These are phyloP conservation scores for Aspergillus persii DNA, from an alignment of 2,329 filamentous ascomycete genomes.

Conservation along the genomic window DNA sequence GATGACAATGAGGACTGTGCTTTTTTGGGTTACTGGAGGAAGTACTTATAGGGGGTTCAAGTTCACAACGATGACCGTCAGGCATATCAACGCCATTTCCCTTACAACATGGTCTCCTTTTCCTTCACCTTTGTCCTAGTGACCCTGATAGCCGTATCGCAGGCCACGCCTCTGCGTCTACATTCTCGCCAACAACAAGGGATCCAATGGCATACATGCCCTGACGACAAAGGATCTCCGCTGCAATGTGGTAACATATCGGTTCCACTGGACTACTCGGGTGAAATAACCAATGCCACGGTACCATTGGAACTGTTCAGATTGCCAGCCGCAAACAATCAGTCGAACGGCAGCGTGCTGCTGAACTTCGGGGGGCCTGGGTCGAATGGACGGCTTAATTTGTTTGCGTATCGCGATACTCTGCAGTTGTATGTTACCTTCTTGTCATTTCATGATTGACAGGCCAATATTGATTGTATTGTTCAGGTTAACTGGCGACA, in stretches of 20 bases:
- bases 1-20: too few species aligned
- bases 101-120: not conserved
- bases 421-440: not conserved
- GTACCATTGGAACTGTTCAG: constrained; percentile 28
- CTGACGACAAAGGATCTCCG: not conserved
- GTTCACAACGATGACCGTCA: not conserved
- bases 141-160: not conserved
- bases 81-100: not conserved
- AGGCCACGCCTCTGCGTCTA: not conserved
- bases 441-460: not conserved
- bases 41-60: not conserved
- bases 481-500: not conserved
- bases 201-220: not conserved
- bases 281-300: constrained; percentile 17
- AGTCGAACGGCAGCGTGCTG: constrained; percentile 25
- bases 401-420: constrained; percentile 2
- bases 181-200: not conserved
- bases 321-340: constrained; percentile 25
- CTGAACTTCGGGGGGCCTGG: constrained; percentile 37
- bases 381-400: constrained; percentile 4
- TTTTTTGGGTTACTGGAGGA: too few species aligned
- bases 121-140: not conserved
- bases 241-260: constrained; percentile 29
- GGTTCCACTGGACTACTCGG: constrained; percentile 37
- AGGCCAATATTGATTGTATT: not conserved